phyloP scores from a whole-genome alignment of 805 yeast species.

The Cyberlindnera petersonii region DNA sequence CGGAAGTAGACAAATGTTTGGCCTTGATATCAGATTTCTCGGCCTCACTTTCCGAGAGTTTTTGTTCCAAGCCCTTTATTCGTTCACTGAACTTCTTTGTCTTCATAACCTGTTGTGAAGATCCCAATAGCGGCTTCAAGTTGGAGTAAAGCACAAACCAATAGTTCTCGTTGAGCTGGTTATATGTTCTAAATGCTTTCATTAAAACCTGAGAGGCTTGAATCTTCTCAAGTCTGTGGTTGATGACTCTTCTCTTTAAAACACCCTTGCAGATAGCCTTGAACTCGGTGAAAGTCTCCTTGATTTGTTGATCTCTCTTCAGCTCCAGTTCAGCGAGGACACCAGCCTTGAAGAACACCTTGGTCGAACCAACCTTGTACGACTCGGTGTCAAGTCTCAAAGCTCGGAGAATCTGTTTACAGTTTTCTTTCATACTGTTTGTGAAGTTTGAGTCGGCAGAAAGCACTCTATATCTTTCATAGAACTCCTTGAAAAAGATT shows the following conservation, averaged over 20 bases:
- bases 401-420: constrained; percentile 63
- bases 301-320: constrained; percentile 62
- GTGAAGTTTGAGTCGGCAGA: constrained; percentile 42
- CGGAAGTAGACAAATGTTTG: constrained; percentile 26
- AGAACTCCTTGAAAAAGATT: constrained; percentile 77
- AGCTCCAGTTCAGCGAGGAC: constrained; percentile 86
- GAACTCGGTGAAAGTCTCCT: constrained; percentile 50
- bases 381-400: constrained; percentile 67
- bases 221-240: constrained; percentile 48
- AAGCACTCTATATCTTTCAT: constrained; percentile 68
- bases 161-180: constrained; percentile 48
- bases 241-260: constrained; percentile 46
- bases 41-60: constrained; percentile 36
- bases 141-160: constrained; percentile 77
- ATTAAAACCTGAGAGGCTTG: constrained; percentile 71
- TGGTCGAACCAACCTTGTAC: constrained; percentile 88
- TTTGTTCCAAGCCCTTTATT: constrained; percentile 46
- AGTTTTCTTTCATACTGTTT: constrained; percentile 56
- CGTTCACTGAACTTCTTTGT: constrained; percentile 55
- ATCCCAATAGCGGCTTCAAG: constrained; percentile 71
- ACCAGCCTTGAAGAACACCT: constrained; percentile 94
- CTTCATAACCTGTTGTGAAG: constrained; percentile 56
- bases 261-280: constrained; percentile 67
- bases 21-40: constrained; percentile 29
- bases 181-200: constrained; percentile 52